phyloP scores from a whole-genome alignment of 176 grass and related monocot species.

The Phoenix dactylifera region DNA sequence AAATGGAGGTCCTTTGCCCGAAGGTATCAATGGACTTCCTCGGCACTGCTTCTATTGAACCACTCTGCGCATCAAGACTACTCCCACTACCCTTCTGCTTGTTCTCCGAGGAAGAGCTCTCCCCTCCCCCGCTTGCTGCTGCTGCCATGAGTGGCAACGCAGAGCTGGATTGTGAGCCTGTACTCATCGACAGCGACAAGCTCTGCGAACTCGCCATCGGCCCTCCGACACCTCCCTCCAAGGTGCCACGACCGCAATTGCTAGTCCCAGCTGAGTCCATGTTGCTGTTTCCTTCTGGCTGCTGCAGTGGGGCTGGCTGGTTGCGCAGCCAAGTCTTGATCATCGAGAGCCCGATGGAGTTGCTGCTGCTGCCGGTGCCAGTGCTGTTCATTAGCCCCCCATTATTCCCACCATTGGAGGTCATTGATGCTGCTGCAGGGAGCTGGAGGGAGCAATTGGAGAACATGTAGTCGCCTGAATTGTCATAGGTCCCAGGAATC shows the following conservation, averaged over 20 bases:
- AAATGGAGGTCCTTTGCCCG: conserved; percentile 92
- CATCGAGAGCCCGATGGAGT: conserved; percentile 68
- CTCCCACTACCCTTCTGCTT: conserved; percentile 35
- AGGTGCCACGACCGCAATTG: not conserved
- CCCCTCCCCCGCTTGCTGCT: conserved; percentile 23
- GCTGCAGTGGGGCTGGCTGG: conserved; percentile 36
- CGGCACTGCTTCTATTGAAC: conserved; percentile 14
- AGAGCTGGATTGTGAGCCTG: conserved; percentile 29
- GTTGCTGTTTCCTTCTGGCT: not conserved
- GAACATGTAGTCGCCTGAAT: conserved; percentile 31
- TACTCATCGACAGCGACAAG: conserved; percentile 91
- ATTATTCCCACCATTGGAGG: not conserved
- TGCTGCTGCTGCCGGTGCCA: conserved; percentile 31
- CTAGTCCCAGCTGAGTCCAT: no score
- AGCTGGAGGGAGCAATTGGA: conserved; percentile 43
- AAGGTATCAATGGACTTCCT: conserved; percentile 83
- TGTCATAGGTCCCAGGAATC: not conserved
- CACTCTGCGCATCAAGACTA: conserved; percentile 36
- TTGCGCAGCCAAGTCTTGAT: conserved; percentile 93
- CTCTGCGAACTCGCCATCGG: conserved; percentile 29
- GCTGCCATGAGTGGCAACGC: conserved; percentile 7
- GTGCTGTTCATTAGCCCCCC: conserved; percentile 12
- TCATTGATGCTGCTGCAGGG: not conserved
- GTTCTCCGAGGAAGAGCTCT: conserved; percentile 58
- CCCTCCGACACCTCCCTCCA: not conserved